Evolutionary conservation across 169 alveolate genomes (phyloP).

Genomic region (Eimeria acervulina): DNA sequence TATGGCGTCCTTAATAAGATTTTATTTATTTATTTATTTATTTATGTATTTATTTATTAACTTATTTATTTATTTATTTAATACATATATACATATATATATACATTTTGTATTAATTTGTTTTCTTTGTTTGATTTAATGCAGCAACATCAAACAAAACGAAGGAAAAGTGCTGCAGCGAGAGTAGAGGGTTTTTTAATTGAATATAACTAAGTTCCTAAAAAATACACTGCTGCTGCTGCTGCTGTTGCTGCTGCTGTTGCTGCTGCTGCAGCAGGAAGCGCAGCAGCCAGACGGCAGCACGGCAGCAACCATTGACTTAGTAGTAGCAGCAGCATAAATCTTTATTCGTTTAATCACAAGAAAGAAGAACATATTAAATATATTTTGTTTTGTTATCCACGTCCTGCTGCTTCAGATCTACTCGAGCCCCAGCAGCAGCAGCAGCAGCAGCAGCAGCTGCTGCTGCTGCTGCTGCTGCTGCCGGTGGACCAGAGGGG

Average conservation of each 20-base stretch:
- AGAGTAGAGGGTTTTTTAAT: background rate
- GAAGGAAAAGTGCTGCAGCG: too few species aligned
- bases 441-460: too few species aligned
- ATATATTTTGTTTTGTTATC: background rate
- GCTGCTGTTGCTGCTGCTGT: too few species aligned
- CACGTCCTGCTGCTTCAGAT: background rate
- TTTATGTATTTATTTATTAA: too few species aligned
- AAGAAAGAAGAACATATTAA: background rate
- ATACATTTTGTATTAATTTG: background rate
- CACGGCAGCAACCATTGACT: background rate
- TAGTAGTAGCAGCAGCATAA: background rate
- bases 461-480: slow-evolving; percentile 51
- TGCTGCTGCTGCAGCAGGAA: slow-evolving; percentile 58
- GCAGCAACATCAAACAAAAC: too few species aligned
- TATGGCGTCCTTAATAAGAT: too few species aligned
- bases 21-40: too few species aligned
- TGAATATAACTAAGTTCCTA: background rate
- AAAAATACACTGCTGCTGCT: too few species aligned
- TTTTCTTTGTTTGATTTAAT: background rate
- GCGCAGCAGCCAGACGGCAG: too few species aligned
- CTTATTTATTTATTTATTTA: too few species aligned
- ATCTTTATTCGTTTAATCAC: background rate
- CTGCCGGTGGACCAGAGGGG: slow-evolving; percentile 50
- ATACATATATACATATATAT: too few species aligned
- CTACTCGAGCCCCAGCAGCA: too few species aligned